These are phyloP conservation scores for Darksidea phi DNA, from an alignment of 495 filamentous ascomycete species.

Conservation along the genomic window DNA sequence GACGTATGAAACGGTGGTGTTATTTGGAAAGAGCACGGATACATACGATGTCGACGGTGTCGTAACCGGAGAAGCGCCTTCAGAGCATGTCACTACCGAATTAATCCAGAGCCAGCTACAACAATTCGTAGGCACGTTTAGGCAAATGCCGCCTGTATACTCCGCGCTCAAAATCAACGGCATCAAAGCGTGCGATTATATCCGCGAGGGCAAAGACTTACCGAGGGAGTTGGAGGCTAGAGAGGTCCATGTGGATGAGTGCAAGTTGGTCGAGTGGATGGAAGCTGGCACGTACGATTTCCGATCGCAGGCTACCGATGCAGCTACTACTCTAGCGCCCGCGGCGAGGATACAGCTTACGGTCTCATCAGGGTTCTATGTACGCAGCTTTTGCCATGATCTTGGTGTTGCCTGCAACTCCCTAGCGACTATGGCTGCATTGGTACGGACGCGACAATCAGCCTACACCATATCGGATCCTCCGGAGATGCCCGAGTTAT, in stretches of 20 bases:
- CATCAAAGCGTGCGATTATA: constrained; percentile 91
- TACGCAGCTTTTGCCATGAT: constrained; percentile 86
- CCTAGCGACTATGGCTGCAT: constrained; percentile 77
- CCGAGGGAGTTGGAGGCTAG: constrained; percentile 51
- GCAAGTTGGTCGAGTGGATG: constrained; percentile 82
- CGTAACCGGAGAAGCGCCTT: constrained; percentile 67
- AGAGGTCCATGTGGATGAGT: constrained; percentile 66
- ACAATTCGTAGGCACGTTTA: constrained; percentile 75
- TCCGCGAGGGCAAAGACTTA: constrained; percentile 83
- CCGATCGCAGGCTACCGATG: constrained; percentile 64
- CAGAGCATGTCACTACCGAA: constrained; percentile 72
- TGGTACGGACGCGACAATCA: constrained; percentile 75
- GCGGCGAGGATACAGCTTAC: constrained; percentile 81
- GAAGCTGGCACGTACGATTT: constrained; percentile 72
- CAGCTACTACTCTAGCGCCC: constrained; percentile 63
- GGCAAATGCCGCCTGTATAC: constrained; percentile 88
- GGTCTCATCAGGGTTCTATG: constrained; percentile 92
- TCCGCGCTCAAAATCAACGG: constrained; percentile 85
- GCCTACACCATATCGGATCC: constrained; percentile 50
- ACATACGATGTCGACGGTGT: constrained; percentile 82
- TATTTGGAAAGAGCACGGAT: constrained; percentile 89
- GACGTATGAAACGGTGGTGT: constrained; percentile 77
- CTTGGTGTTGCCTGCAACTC: constrained; percentile 78
- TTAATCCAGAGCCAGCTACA: constrained; percentile 71
- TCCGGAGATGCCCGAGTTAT: constrained; percentile 45